Conservation (phyloP, 148 eudicot species). For the Silene conica region DNA sequence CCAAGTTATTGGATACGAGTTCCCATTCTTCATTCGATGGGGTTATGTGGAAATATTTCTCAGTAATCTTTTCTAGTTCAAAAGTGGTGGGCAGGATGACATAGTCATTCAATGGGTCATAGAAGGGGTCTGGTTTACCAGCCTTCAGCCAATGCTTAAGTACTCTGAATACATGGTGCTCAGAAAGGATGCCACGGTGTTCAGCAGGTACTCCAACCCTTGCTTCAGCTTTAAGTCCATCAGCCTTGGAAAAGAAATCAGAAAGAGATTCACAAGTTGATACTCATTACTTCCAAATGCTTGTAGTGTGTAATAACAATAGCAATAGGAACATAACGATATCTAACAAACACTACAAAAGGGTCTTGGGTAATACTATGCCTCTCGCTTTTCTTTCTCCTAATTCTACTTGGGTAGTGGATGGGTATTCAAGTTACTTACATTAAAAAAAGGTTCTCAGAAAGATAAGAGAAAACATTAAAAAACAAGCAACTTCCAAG, state of each 20-base stretch:
- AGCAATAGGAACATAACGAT: not conserved
- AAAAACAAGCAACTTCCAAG: constrained; percentile 1
- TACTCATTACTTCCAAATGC: not conserved
- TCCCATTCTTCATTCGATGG: constrained; percentile 85
- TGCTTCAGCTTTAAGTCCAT: constrained; percentile 96
- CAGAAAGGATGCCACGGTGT: constrained; percentile 86
- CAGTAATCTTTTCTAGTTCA: constrained; percentile 53
- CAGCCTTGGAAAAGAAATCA: constrained; percentile 49
- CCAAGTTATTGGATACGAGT: constrained; percentile 22
- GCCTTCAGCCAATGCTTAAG: constrained; percentile 84
- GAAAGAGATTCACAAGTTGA: not conserved
- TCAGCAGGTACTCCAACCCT: constrained; percentile 93
- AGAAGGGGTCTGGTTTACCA: constrained; percentile 81
- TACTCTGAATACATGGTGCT: constrained; percentile 79
- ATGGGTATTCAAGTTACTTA: too few relatives aligned
- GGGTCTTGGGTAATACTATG: not conserved
- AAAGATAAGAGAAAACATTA: too few relatives aligned
- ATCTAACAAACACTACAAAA: not conserved
- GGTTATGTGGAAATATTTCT: constrained; percentile 43
- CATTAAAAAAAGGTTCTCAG: too few relatives aligned
- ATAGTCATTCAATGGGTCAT: constrained; percentile 83
- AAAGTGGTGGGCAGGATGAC: constrained; percentile 80
- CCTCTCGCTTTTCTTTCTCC: not conserved
- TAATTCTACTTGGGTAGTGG: too few relatives aligned
- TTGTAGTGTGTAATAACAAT: not conserved